Evolutionary conservation across 345 rosid genomes (phyloP).

Genomic region (Populus deltoides): DNA sequence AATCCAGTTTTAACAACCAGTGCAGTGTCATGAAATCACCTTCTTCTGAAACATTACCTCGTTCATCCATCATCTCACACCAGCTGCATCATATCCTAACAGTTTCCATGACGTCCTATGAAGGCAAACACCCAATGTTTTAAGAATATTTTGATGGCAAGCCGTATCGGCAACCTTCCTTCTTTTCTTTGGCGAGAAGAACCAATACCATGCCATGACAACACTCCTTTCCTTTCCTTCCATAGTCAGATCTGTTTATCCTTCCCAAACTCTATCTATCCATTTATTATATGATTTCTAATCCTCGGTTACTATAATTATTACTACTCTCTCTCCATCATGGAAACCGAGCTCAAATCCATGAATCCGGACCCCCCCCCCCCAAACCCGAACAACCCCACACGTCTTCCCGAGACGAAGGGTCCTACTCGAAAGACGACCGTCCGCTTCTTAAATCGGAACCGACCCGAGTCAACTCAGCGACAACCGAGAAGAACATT

Average conservation of each 20-base stretch:
- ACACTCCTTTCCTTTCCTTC: neutral
- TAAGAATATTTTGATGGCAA: neutral
- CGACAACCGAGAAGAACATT: constrained; percentile 37
- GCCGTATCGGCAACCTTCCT: constrained; percentile 1
- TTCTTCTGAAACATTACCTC: too few relatives aligned
- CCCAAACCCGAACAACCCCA: constrained; percentile 10
- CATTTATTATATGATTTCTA: neutral
- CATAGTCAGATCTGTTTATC: neutral
- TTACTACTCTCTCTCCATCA: constrained; percentile 1
- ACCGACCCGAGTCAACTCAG: constrained; percentile 13
- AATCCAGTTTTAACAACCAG: too few relatives aligned
- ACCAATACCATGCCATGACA: neutral
- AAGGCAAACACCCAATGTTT: too few relatives aligned
- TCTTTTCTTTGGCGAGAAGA: neutral
- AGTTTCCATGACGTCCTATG: too few relatives aligned
- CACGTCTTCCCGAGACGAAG: constrained; percentile 19
- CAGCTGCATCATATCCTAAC: too few relatives aligned
- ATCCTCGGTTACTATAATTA: neutral
- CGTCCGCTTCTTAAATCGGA: constrained; percentile 74
- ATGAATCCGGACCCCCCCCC: constrained; percentile 40
- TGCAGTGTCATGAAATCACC: too few relatives aligned
- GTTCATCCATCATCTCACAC: too few relatives aligned
- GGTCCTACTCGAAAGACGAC: constrained; percentile 51
- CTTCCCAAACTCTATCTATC: neutral
- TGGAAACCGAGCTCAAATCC: constrained; percentile 70